Conservation (phyloP, 2,329 filamentous ascomycete genomes). For the Aspergillus calidoustus region DNA sequence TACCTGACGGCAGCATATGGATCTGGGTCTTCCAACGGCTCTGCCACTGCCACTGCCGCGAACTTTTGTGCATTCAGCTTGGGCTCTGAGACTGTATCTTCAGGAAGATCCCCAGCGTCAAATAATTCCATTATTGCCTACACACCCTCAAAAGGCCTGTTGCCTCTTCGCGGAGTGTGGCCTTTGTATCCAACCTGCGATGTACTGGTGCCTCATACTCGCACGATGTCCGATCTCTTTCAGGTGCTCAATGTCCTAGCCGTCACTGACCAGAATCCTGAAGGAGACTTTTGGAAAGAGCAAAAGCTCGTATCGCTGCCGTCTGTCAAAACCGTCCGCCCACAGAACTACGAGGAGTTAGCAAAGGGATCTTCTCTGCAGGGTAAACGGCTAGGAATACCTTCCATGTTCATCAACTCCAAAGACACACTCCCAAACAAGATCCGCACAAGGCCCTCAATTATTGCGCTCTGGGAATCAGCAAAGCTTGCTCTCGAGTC, state of each 20-base stretch:
- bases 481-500: conserved; percentile 33
- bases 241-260: conserved; percentile 55
- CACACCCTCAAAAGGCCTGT: conserved; percentile 57
- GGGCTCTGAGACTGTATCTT: conserved; percentile 61
- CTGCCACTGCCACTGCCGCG: conserved; percentile 55
- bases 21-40: conserved; percentile 63
- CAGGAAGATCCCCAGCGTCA: conserved; percentile 60
- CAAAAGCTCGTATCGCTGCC: conserved; percentile 54
- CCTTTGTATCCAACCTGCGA: conserved; percentile 63
- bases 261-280: conserved; percentile 45
- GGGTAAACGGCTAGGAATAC: conserved; percentile 56
- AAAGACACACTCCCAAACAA: conserved; percentile 36
- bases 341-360: conserved; percentile 41
- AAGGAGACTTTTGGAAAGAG: conserved; percentile 60
- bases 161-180: conserved; percentile 59
- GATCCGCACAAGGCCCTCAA: conserved; percentile 40
- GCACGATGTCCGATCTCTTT: conserved; percentile 57
- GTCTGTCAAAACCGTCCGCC: conserved; percentile 33
- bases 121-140: conserved; percentile 63
- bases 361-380: conserved; percentile 36
- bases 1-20: conserved; percentile 61
- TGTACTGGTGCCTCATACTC: conserved; percentile 58
- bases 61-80: conserved; percentile 60
- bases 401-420: conserved; percentile 56
- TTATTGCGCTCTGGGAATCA: conserved; percentile 44